Percentiles rank a stretch among this genome's conserved stretches.
phyloP scores from a whole-genome alignment of 495 filamentous ascomycete species.

The Annulohypoxylon stygium region DNA sequence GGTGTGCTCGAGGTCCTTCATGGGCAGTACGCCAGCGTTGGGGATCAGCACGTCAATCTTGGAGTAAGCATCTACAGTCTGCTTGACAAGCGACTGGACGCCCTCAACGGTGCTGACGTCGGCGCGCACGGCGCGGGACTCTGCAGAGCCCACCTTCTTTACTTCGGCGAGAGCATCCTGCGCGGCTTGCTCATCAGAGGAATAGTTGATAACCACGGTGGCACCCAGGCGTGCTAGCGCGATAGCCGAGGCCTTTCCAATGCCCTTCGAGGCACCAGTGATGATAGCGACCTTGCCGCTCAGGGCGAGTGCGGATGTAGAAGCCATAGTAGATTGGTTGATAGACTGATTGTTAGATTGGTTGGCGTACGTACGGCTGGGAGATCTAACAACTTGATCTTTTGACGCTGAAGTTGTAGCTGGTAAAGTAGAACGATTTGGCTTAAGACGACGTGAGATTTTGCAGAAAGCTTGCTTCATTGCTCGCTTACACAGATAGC shows the following conservation, averaged over 20 bases:
- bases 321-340: constrained; percentile 20
- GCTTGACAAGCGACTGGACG: constrained; percentile 71
- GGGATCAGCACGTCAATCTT: constrained; percentile 75
- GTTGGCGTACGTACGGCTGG: background rate
- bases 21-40: constrained; percentile 69
- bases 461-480: constrained; percentile 27
- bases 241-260: constrained; percentile 71
- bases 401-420: background rate
- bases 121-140: constrained; percentile 70
- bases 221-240: constrained; percentile 70
- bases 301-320: constrained; percentile 52
- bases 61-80: constrained; percentile 72
- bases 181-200: constrained; percentile 65
- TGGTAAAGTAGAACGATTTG: background rate
- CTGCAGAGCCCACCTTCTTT: constrained; percentile 63
- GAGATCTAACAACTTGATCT: background rate
- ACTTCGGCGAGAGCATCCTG: constrained; percentile 61
- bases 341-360: no score
- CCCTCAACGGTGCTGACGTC: constrained; percentile 71
- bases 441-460: constrained; percentile 14
- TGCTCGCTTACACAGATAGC: background rate
- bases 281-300: constrained; percentile 71
- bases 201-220: constrained; percentile 74
- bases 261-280: constrained; percentile 77
- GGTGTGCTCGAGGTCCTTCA: constrained; percentile 67